A percentile compares a stretch with the other conserved stretches of the same genome.
Evolutionary conservation across 139 green algal genomes (phyloP).

Genomic region (Chlamydomonas sp.): DNA sequence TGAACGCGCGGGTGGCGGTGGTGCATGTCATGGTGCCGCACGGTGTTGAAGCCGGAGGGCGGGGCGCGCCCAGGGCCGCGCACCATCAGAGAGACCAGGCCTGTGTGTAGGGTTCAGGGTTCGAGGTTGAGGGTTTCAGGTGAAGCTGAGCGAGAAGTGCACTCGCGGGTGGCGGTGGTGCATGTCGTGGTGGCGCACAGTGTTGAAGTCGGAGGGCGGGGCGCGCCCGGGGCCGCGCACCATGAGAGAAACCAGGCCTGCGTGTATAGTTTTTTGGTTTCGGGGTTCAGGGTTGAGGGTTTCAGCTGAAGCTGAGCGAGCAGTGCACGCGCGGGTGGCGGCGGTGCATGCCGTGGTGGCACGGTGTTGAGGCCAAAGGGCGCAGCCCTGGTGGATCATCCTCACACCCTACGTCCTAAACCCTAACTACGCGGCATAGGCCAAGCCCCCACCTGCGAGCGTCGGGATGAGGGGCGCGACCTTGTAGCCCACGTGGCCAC

Average conservation of each 20-base stretch:
- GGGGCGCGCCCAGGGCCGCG: constrained; percentile 2
- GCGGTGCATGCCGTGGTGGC: constrained; percentile 88
- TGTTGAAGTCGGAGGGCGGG: constrained; percentile 56
- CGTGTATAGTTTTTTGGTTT: too few relatives aligned
- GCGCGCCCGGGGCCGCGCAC: constrained; percentile 1
- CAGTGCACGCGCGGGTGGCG: constrained; percentile 65
- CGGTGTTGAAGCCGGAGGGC: constrained; percentile 63
- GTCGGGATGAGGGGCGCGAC: constrained; percentile 77
- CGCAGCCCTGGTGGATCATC: constrained; percentile 50
- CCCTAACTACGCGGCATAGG: constrained; percentile 19
- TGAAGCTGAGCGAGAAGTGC: constrained; percentile 89
- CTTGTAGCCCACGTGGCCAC: constrained; percentile 81
- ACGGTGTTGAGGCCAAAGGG: constrained; percentile 69
- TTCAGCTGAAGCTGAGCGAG: constrained; percentile 83
- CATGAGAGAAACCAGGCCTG: constrained; percentile 13
- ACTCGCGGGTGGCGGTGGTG: constrained; percentile 66
- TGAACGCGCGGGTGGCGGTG: constrained; percentile 64
- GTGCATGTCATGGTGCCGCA: constrained; percentile 88
- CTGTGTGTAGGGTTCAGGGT: too few relatives aligned
- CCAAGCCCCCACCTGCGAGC: constrained; percentile 20
- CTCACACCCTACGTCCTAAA: constrained; percentile 73
- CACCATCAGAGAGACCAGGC: constrained; percentile 12
- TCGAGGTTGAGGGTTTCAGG: constrained; percentile 31
- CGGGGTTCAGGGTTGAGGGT: not conserved
- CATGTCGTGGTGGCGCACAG: constrained; percentile 86